Evolutionary conservation across 2,329 filamentous ascomycete genomes (phyloP), one percentile per base, ranked within the genome.

Genomic region (Ascochyta viciae-villosae): DNA sequence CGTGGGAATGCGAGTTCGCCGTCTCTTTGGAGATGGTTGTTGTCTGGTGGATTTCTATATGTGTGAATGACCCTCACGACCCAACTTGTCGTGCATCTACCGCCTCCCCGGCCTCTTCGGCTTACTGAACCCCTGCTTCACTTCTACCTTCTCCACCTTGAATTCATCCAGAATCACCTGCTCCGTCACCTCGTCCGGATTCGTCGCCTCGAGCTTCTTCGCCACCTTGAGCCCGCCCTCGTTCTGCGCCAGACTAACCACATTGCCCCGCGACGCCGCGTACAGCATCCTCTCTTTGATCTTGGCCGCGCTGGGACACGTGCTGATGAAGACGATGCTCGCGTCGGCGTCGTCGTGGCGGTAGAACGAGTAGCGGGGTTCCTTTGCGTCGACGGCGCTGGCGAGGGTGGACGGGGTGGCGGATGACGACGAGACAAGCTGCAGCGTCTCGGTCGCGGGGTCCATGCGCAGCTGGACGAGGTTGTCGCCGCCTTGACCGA

Each of bases 201-300:
- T 81, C 22, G 83, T 85, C 34, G 82, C 85, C 72, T 89, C 86
- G 54, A 89, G 76, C 72, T 84, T 89, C 83, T 91, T 92, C 54
- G 85, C 87, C 4, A 91, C 79, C 53, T 79, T 81, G 46, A 94
- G 70, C 0, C 87, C 87, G 1, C 85, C 88, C 63, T 91, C 85
- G 33, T 77, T 77, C 66, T 87, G 85, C 16, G 90, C 90, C 31
- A 88, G 74, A n/a, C 80, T 77, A 27, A 92, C 79, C 3, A 91
- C 89, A 23, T 80, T 79, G 26, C 78, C 77, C 64, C 85, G 80
- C 55, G 81, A 83, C 50, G 83, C 85, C 23, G 91, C 90, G 73
- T 95, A 95, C 70, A 95, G 77, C 91, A 96, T 96, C 61, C 90
- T 83, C 77, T 90, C 89, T 79, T 91, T 93, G 79, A 95, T 90